Percentiles rank a stretch among this genome's conserved stretches.
These are phyloP conservation scores for Agaricus subrufescens DNA, from an alignment of 768 basidiomycete species.

Conservation along the genomic window DNA sequence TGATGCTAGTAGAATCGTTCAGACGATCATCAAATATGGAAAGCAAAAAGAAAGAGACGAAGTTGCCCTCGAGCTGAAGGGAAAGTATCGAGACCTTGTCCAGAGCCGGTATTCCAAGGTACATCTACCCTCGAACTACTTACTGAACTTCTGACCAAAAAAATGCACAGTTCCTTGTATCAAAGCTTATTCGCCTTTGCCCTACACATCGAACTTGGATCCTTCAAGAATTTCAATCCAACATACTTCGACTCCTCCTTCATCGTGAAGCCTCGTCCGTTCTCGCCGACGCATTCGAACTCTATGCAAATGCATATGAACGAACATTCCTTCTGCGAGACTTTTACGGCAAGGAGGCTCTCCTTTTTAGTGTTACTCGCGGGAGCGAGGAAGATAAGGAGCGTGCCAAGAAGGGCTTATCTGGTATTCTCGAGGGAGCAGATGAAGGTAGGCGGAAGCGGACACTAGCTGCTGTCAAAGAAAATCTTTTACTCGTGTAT, in stretches of 20 bases:
- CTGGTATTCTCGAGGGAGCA: slow-evolving; percentile 59
- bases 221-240: slow-evolving; percentile 71
- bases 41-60: slow-evolving; percentile 70
- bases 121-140: slow-evolving; percentile 12
- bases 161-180: slow-evolving; percentile 63
- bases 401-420: slow-evolving; percentile 59
- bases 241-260: slow-evolving; percentile 71
- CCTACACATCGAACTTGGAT: slow-evolving; percentile 73
- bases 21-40: slow-evolving; percentile 80
- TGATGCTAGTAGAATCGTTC: slow-evolving; percentile 84
- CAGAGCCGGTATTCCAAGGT: slow-evolving; percentile 93
- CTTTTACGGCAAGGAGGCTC: slow-evolving; percentile 88
- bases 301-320: slow-evolving; percentile 83
- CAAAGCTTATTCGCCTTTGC: slow-evolving; percentile 74
- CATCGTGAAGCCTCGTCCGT: slow-evolving; percentile 83
- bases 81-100: slow-evolving; percentile 69
- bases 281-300: slow-evolving; percentile 84
- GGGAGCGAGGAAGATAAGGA: slow-evolving; percentile 63
- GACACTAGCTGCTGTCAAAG: slow-evolving; percentile 64
- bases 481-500: slow-evolving; percentile 72
- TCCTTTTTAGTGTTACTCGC: slow-evolving; percentile 54
- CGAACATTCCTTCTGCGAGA: slow-evolving; percentile 76
- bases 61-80: slow-evolving; percentile 80
- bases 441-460: slow-evolving; percentile 64
- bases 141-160: background rate